Evolutionary conservation across 176 grass and related monocot genomes (phyloP).

Genomic region (Hordeum marinum): DNA sequence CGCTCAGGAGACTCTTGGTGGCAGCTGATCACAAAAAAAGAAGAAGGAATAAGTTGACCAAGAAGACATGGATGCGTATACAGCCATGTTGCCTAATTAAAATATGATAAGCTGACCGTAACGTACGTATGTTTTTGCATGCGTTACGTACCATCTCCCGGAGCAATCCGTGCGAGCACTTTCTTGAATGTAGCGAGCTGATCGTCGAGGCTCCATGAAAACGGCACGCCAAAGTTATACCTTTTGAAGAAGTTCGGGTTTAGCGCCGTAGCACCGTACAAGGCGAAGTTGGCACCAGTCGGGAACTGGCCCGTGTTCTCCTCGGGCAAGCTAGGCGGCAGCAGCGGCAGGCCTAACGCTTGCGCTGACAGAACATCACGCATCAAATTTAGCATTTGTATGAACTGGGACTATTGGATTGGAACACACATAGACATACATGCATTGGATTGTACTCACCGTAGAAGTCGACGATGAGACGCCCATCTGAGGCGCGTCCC

Average conservation of each 20-base stretch:
- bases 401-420: too few relatives aligned
- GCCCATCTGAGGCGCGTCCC: background rate
- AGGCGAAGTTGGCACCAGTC: constrained; percentile 55
- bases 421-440: background rate
- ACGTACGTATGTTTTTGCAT: background rate
- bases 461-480: constrained; percentile 31
- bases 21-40: background rate
- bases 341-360: constrained; percentile 34
- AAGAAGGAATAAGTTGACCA: background rate
- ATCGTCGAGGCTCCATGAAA: constrained; percentile 1
- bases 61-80: background rate
- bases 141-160: constrained; percentile 13
- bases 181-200: constrained; percentile 50
- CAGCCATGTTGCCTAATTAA: background rate
- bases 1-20: background rate
- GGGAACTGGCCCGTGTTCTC: constrained; percentile 27
- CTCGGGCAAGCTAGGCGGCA: constrained; percentile 36
- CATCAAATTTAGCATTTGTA: background rate
- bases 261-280: constrained; percentile 36
- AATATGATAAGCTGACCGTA: background rate
- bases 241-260: constrained; percentile 16
- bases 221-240: background rate
- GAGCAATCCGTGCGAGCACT: constrained; percentile 36
- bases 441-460: too few relatives aligned
- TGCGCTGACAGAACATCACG: constrained; percentile 28